Base-by-base conservation (phyloP, 371 early-diverging fungal genomes). In the Apophysomyces variabilis region DNA sequence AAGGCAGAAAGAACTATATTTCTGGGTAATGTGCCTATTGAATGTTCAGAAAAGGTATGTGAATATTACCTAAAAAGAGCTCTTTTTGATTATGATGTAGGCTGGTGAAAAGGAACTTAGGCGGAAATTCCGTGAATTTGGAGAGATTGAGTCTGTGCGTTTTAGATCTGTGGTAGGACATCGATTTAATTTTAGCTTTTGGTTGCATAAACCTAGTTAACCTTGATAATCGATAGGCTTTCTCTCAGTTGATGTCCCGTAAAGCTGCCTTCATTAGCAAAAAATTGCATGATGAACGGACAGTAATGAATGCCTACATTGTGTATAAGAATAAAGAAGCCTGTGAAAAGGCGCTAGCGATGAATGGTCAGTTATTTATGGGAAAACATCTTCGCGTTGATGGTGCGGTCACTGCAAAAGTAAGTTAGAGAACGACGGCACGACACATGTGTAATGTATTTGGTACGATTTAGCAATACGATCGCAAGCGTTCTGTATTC, bases 301-400 rank as follows among this genome's bases (percentile, higher is more conserved):
- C 93, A 65, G 84, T 89, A 5, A 75, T 94, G 65, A 95, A 97
- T 65, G 96, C 94, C 7, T 98, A 96, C 66, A 85, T 96, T 58
- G 96, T 97, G 32, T 96, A 81, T 70, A 76, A 77, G 47, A 75
- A 76, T 13, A 79, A 79, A 66, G 90, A 84, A 32, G 77, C 89
- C 1, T 92, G 87, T 0, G 76, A 79, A 3, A 87, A 88, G 62
- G 93, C 93, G 0, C 67, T 89, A 16, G 75, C 75, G 43, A 72
- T 93, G 66, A 94, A 96, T 66, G 94, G 94, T 16, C 76, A 85
- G n/a, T 64, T 93, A 4, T 95, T 95, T 71, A 78, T 90, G 76
- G 93, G 89, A 18, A 90, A 92, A 63, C 97, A 96, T 76, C 70
- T 97, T 47, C 92, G 97, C 50, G 96, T 95, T 4, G 96, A 96